Evolutionary conservation across 768 basidiomycete species (phyloP).

Genomic region (Rubroboletus pulcherrimus): DNA sequence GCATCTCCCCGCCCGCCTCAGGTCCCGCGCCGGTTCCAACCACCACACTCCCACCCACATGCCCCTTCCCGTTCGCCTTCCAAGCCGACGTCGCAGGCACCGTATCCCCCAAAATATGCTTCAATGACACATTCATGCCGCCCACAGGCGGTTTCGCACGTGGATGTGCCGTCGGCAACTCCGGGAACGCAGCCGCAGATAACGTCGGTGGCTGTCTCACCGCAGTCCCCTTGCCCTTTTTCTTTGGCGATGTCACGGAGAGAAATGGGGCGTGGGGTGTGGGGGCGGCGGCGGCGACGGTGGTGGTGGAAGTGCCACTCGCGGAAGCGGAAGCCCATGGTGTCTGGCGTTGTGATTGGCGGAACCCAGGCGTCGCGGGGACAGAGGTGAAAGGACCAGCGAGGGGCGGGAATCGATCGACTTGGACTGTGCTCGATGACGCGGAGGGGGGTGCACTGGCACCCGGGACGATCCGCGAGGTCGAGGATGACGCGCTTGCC

Average conservation of each 20-base stretch:
- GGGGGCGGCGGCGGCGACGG: too few relatives aligned
- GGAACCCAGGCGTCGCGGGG: constrained; percentile 24
- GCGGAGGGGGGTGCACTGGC: constrained; percentile 14
- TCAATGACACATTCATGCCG: constrained; percentile 58
- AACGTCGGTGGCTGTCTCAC: constrained; percentile 37
- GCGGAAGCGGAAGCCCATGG: constrained; percentile 50
- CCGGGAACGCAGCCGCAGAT: constrained; percentile 62
- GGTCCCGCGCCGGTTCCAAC: neutral
- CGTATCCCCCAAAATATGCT: constrained; percentile 47
- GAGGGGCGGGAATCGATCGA: constrained; percentile 32
- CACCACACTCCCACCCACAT: neutral
- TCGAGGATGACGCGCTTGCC: constrained; percentile 47
- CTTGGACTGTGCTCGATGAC: constrained; percentile 27
- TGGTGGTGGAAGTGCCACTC: neutral
- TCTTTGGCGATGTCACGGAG: constrained; percentile 3
- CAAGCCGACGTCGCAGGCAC: constrained; percentile 32
- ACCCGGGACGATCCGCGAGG: constrained; percentile 25
- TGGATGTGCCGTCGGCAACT: constrained; percentile 49
- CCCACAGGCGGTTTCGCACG: constrained; percentile 46
- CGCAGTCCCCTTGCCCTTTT: neutral
- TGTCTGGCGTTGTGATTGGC: constrained; percentile 50
- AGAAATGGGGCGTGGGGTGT: neutral
- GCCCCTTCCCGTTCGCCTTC: constrained; percentile 13
- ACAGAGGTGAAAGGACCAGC: constrained; percentile 3
- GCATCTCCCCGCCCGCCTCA: neutral